phyloP scores from a whole-genome alignment of 192 early-diverging fungal species.

The Umbelopsis sp. region DNA sequence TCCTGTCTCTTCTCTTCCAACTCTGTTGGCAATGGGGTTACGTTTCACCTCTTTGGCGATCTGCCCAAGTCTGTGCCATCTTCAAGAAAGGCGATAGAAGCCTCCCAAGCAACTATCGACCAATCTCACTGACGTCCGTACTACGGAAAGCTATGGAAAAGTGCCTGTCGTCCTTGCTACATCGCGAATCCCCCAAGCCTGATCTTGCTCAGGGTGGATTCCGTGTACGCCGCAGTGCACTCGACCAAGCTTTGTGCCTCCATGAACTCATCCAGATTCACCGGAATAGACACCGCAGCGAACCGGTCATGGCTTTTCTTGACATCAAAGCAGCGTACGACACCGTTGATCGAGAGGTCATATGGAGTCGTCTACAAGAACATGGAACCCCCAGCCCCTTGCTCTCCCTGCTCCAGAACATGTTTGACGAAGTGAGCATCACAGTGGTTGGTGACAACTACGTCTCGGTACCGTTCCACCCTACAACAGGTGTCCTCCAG shows the following conservation, averaged over 20 bases:
- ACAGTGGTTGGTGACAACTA: background rate
- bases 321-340: background rate
- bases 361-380: background rate
- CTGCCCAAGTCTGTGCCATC: no score
- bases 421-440: constrained; percentile 24
- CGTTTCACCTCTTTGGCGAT: no score
- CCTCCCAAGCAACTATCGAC: constrained; percentile 23
- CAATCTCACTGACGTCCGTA: constrained; percentile 27
- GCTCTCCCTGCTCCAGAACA: background rate
- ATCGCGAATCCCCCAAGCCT: background rate
- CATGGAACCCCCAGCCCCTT: background rate
- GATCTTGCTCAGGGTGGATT: constrained; percentile 24
- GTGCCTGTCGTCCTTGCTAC: constrained; percentile 10
- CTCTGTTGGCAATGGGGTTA: no score
- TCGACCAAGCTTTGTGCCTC: background rate
- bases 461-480: constrained; percentile 1
- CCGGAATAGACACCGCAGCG: background rate
- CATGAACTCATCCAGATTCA: background rate
- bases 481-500: constrained; percentile 30
- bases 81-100: no score
- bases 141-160: constrained; percentile 29
- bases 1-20: no score
- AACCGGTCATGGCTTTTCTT: background rate
- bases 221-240: background rate
- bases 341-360: background rate